Base-by-base conservation (phyloP, 2,329 filamentous ascomycete species). In the Fusarium zealandicum region DNA sequence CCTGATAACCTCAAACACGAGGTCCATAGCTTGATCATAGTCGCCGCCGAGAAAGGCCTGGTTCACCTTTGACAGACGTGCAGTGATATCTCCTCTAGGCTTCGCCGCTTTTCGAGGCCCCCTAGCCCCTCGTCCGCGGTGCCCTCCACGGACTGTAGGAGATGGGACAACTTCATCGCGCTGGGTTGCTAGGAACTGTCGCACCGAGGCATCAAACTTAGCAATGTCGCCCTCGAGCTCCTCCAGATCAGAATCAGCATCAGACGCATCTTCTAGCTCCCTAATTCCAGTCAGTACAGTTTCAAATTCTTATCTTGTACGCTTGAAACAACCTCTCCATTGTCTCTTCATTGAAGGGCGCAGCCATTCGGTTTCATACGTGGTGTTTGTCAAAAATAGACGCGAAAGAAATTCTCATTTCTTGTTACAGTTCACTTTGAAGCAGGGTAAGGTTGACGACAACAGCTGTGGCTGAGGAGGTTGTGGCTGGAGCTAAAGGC, bases 31-130 rank as follows among this genome's bases (percentile, higher is more conserved):
- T 33, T 80, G 76, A 5, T 83, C 79, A 58, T 87, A 86, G 16
- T 87, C 79, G 20, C 81, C 78, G 9, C 81, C 77, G 53, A 91
- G 78, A 67, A 87, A 92, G 5, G 86, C 84, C 54, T 87, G 80
- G 53, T 86, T 90, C 3, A 90, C 90, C 66, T 83, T 79, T 39
- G 82, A 81, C 41, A 92, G 79, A 35, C 87, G 78, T 33, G 83
- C 78, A 65, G 88, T 90, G 70, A 92, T 90, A 63, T 92, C 87
- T 33, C 82, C 85, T 37, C 87, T 84, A 13, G 87, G 88, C 69
- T 90, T 88, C 8, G 84, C 86, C 18, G 85, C 82, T 69, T 86
- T 85, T 14, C 82, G 77, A 20, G 81, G 82, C 6, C 82, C 82
- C 12, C 76, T 71, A 38, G 70, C 52, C 22, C 75, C 63, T 25